A percentile compares a stretch with the other conserved stretches of the same genome.
Conservation (phyloP, 139 green algal genomes). For the Trebouxia sp. region DNA sequence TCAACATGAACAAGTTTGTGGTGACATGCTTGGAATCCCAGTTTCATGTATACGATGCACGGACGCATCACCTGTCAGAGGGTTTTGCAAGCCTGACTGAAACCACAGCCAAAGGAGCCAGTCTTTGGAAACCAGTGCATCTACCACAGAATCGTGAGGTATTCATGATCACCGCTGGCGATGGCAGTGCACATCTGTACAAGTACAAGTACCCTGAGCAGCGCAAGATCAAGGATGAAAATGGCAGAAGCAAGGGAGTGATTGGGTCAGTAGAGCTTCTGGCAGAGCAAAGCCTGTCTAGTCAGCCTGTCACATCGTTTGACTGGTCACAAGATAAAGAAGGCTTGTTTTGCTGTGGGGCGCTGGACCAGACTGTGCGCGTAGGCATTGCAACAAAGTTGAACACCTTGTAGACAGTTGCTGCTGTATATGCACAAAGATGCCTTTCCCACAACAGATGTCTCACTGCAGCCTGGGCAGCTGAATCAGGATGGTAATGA, state of each 20-base stretch:
- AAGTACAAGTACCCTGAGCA: conserved; percentile 92
- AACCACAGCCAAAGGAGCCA: conserved; percentile 57
- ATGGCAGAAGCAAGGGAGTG: conserved; percentile 69
- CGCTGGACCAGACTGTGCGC: conserved; percentile 86
- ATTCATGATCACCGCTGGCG: conserved; percentile 69
- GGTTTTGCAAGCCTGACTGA: conserved; percentile 75
- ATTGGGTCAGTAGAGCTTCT: conserved; percentile 77
- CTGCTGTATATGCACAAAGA: no score
- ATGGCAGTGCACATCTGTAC: conserved; percentile 84
- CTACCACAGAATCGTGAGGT: conserved; percentile 91
- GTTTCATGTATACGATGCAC: conserved; percentile 83
- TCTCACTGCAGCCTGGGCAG: no score
- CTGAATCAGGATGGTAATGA: no score
- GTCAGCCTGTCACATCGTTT: conserved; percentile 80
- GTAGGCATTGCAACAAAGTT: conserved; percentile 84
- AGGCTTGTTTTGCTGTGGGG: conserved; percentile 76
- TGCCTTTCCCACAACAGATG: no score
- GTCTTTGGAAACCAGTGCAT: conserved; percentile 74
- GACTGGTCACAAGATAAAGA: conserved; percentile 87
- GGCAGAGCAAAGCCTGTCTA: conserved; percentile 57
- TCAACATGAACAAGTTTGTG: conserved; percentile 96
- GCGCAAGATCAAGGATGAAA: conserved; percentile 71
- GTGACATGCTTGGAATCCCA: conserved; percentile 80
- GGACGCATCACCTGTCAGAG: conserved; percentile 73
- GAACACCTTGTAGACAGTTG: no score